A percentile compares a stretch with the other conserved stretches of the same genome.
These are phyloP conservation scores for Fusarium incarnatum DNA, from an alignment of 2,329 filamentous ascomycete genomes.

Conservation along the genomic window DNA sequence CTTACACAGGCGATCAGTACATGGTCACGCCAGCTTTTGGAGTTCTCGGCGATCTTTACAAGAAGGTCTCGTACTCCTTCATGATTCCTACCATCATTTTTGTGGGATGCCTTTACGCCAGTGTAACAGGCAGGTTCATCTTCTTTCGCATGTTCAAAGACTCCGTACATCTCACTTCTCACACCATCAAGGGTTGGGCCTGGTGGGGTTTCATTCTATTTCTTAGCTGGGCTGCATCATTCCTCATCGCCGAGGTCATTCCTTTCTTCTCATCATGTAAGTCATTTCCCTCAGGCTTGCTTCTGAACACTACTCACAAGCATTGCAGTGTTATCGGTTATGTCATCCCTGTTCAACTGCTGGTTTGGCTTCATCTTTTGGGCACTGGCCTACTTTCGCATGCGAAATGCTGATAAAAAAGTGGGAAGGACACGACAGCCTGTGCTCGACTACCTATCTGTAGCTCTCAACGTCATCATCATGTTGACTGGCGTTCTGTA, in stretches of 20 bases:
- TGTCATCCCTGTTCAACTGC: constrained; percentile 89
- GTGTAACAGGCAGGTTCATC: constrained; percentile 86
- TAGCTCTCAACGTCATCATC: constrained; percentile 77
- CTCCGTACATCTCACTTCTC: constrained; percentile 80
- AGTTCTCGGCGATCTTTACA: constrained; percentile 79
- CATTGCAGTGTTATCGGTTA: constrained; percentile 68
- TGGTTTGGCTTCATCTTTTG: constrained; percentile 97
- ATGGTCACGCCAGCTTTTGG: constrained; percentile 89
- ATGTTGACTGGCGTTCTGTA: constrained; percentile 82
- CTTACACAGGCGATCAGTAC: constrained; percentile 88
- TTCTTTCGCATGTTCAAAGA: constrained; percentile 89
- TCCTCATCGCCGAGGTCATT: constrained; percentile 91
- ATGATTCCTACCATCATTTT: constrained; percentile 96
- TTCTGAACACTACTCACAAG: not conserved
- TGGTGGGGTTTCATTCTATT: constrained; percentile 79
- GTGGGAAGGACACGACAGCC: constrained; percentile 63
- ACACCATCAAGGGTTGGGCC: constrained; percentile 84
- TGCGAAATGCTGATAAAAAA: constrained; percentile 72
- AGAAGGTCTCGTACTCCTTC: constrained; percentile 91
- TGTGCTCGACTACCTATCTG: constrained; percentile 63
- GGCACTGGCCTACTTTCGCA: constrained; percentile 82
- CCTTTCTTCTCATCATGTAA: constrained; percentile 86
- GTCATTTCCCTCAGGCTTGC: constrained; percentile 23
- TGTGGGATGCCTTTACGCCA: constrained; percentile 88
- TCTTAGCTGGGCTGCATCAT: constrained; percentile 80